Evolutionary conservation across 2,329 filamentous ascomycete genomes (phyloP), one percentile per base, ranked within the genome.

Genomic region (Fusarium scirpi): DNA sequence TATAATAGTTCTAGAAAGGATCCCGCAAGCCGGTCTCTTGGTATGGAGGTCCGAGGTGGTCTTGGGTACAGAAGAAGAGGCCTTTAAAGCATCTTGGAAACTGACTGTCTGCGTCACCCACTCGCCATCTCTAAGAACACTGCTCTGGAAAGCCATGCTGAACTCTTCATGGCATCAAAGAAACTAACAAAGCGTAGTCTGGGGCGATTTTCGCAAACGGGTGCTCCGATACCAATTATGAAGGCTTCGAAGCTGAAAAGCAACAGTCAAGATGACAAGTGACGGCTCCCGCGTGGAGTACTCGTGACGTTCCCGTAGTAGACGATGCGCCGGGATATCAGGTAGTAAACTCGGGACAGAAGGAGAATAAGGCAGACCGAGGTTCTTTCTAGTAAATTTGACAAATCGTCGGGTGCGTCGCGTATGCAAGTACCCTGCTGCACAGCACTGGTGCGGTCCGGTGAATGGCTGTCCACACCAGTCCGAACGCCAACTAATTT

Each of bases 1-100:
- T 53, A 95, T 84, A 30, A 97, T 78, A 0, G 94, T 97, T 75
- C 88, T 90, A 1, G 93, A 93, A 47, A 98, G 84, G 32, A 98
- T 77, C 6, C 94, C 96, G 64, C 90, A 87, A 22, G 80, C 81
- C 8, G 91, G 89, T 30, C 83, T 80, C 53, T 81, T 59, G 75
- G 79, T 75, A 53, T 68, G 77, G 32, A 74, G 78, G 22, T 74
- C 77, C 32, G 76, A 73, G 8, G 76, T 58, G 44, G 72, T 73
- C 63, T 77, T 81, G 62, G 77, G 74, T 53, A 67, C 73, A 43
- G 74, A 73, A 43, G 74, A 70, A 55, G 80, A 81, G 44, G 78
- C 80, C 49, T 80, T 82, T 51, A 86, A 75, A 45, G 83, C 78
- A 53, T 79, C 79, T 66, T 82, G 73, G 59, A 86, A 67, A 64